Conservation (phyloP, 352 stramenopile genomes). For the Pythium coloratum region DNA sequence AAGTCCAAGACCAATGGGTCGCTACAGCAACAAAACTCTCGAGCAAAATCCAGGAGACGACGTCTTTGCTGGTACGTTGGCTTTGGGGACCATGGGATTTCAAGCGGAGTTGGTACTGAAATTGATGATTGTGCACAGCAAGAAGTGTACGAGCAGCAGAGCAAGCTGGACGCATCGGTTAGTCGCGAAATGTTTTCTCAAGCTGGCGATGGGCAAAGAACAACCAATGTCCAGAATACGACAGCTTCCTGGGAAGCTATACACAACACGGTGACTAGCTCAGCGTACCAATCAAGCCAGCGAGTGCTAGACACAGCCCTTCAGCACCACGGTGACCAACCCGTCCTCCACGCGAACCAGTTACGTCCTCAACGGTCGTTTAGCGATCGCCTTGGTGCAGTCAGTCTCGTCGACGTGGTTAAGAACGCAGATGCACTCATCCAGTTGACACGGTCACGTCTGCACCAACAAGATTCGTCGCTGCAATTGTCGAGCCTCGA, state of each 20-base stretch:
- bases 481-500: constrained; percentile 20
- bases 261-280: constrained; percentile 20
- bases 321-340: constrained; percentile 39
- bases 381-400: constrained; percentile 10
- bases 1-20: constrained; percentile 48
- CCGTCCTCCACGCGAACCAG: constrained; percentile 31
- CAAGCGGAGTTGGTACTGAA: neutral
- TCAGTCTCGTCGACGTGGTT: constrained; percentile 39
- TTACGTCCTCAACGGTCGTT: constrained; percentile 25
- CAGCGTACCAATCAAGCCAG: constrained; percentile 28
- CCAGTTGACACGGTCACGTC: constrained; percentile 27
- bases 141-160: constrained; percentile 48
- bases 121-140: constrained; percentile 29
- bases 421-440: constrained; percentile 38
- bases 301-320: constrained; percentile 32
- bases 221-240: constrained; percentile 28
- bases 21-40: constrained; percentile 34
- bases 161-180: constrained; percentile 28
- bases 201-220: constrained; percentile 26
- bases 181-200: constrained; percentile 39
- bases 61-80: constrained; percentile 27
- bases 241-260: constrained; percentile 36
- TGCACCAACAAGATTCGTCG: constrained; percentile 23
- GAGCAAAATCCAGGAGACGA: constrained; percentile 40
- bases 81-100: neutral